Percentiles rank a stretch among this genome's conserved stretches.
Conservation (phyloP, 2,329 filamentous ascomycete genomes). For the Simplicillium aogashimaense region DNA sequence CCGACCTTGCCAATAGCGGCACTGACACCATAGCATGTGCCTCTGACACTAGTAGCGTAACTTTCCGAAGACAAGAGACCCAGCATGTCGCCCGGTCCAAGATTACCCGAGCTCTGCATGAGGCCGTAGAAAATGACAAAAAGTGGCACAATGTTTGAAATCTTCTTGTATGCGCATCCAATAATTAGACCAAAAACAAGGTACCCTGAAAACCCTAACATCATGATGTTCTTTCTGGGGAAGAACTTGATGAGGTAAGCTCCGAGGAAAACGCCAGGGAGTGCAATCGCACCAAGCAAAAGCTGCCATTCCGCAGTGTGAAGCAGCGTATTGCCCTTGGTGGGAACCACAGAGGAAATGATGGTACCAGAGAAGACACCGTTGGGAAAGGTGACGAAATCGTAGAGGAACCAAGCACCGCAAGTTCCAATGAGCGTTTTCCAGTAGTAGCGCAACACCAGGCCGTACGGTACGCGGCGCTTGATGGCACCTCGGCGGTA, state of each 20-base stretch:
- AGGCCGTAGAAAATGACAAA: conserved; percentile 43
- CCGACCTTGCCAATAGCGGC: conserved; percentile 41
- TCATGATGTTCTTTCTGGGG: conserved; percentile 39
- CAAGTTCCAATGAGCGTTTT: conserved; percentile 40
- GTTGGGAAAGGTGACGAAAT: conserved; percentile 37
- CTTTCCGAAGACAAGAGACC: conserved; percentile 39
- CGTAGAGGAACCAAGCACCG: conserved; percentile 45
- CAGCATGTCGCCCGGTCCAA: conserved; percentile 41
- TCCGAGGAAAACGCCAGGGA: conserved; percentile 40
- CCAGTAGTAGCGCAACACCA: conserved; percentile 45
- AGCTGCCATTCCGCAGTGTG: conserved; percentile 38
- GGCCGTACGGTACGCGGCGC: conserved; percentile 34
- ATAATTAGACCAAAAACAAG: conserved; percentile 41
- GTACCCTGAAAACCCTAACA: conserved; percentile 39
- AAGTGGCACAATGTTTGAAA: conserved; percentile 36
- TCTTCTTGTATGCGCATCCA: conserved; percentile 33
- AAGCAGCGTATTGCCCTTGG: conserved; percentile 22
- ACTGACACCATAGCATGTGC: conserved; percentile 39
- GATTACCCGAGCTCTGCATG: conserved; percentile 37
- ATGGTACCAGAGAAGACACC: conserved; percentile 35
- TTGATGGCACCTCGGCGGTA: conserved; percentile 45
- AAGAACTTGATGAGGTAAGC: conserved; percentile 35
- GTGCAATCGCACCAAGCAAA: conserved; percentile 29
- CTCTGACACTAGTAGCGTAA: conserved; percentile 40
- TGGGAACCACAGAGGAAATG: conserved; percentile 24